Percentiles rank a stretch among this genome's conserved stretches.
Evolutionary conservation across 179 eudicot genomes (phyloP).

Genomic region (Spinacia oleracea): DNA sequence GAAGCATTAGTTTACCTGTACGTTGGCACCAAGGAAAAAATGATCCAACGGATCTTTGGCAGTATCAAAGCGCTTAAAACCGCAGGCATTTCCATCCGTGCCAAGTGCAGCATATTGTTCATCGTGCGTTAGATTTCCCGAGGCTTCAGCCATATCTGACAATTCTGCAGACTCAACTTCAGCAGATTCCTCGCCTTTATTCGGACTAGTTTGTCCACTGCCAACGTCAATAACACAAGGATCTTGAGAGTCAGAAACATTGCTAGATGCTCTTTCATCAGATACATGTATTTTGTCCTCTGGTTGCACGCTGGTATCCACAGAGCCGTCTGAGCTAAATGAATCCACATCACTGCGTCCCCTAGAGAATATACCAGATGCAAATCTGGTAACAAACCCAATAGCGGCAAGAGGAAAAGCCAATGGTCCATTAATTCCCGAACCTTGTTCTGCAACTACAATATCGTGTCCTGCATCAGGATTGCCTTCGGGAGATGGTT

Average conservation of each 20-base stretch:
- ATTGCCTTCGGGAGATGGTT: constrained; percentile 41
- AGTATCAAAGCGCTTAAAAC: constrained; percentile 87
- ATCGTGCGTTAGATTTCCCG: constrained; percentile 35
- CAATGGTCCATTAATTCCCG: constrained; percentile 66
- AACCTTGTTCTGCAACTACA: constrained; percentile 42
- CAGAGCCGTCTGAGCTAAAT: constrained; percentile 31
- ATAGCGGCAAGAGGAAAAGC: constrained; percentile 79
- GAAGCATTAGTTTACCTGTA: constrained; percentile 43
- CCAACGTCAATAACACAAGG: constrained; percentile 34
- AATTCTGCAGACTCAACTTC: constrained; percentile 34
- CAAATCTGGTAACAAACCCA: constrained; percentile 73
- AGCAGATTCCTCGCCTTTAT: constrained; percentile 34
- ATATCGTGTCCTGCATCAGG: constrained; percentile 47
- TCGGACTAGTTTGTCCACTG: constrained; percentile 30
- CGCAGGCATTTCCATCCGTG: constrained; percentile 34
- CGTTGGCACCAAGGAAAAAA: constrained; percentile 58
- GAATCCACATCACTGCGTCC: constrained; percentile 51
- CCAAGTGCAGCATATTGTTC: constrained; percentile 20
- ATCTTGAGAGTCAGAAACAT: constrained; percentile 42
- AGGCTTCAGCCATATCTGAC: constrained; percentile 41
- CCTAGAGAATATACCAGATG: constrained; percentile 80
- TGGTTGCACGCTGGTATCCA: constrained; percentile 39
- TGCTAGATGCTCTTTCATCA: constrained; percentile 36
- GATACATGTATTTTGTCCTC: constrained; percentile 32
- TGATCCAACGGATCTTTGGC: constrained; percentile 86